These are phyloP conservation scores for Cyclotella choctawhatcheeana DNA, from an alignment of 108 stramenopile genomes.

Conservation along the genomic window DNA sequence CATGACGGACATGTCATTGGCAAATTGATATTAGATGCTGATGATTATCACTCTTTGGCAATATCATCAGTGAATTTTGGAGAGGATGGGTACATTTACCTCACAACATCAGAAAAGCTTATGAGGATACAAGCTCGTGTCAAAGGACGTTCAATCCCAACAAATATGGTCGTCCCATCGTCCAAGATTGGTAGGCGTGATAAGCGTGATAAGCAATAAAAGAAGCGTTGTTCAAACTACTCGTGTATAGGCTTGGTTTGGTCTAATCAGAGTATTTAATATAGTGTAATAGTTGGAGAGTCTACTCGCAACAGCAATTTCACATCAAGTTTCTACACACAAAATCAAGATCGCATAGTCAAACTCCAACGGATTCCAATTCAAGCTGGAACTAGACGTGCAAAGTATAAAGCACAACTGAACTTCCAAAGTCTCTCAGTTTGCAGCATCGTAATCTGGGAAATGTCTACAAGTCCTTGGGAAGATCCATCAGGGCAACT, in stretches of 20 bases:
- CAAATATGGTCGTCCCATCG: conserved; percentile 46
- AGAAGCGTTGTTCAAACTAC: neutral
- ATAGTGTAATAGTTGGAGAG: too few species aligned
- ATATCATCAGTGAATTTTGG: conserved; percentile 54
- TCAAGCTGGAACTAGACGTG: neutral
- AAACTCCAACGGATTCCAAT: conserved; percentile 12
- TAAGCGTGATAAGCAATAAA: conserved; percentile 10
- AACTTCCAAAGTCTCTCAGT: conserved; percentile 17
- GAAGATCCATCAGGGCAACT: conserved; percentile 50
- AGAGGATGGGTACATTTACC: conserved; percentile 72
- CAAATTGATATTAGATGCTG: conserved; percentile 27
- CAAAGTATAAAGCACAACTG: neutral
- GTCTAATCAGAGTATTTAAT: neutral
- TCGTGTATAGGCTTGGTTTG: neutral
- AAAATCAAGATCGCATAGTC: too few species aligned
- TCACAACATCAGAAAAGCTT: conserved; percentile 51
- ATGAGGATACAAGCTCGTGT: conserved; percentile 53
- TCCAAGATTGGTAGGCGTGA: conserved; percentile 6
- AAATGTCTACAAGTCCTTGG: conserved; percentile 11
- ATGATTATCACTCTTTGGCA: conserved; percentile 25
- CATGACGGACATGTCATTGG: conserved; percentile 37
- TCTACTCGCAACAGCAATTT: too few species aligned
- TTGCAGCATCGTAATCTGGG: neutral
- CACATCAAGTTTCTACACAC: too few species aligned
- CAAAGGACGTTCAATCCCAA: conserved; percentile 47